phyloP scores from a whole-genome alignment of 257 asterid genomes.

The Ballota nigra region DNA sequence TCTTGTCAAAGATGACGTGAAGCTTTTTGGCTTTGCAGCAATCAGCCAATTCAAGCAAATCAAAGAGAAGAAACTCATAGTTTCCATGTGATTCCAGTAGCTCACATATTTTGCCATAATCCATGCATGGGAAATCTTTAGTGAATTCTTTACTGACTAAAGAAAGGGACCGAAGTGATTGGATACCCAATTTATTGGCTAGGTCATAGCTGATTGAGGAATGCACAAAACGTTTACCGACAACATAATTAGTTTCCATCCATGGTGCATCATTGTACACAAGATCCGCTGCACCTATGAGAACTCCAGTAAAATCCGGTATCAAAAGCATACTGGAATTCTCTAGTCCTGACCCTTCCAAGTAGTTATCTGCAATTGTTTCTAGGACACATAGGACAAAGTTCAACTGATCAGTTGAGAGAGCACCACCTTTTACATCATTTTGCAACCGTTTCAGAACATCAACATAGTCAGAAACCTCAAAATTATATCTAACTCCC shows the following conservation, averaged over 20 bases:
- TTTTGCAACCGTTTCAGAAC: constrained; percentile 64
- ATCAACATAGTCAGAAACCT: constrained; percentile 60
- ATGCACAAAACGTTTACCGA: constrained; percentile 79
- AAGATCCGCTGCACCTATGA: constrained; percentile 60
- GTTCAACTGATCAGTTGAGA: constrained; percentile 75
- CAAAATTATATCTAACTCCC: constrained; percentile 80
- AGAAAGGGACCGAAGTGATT: constrained; percentile 83
- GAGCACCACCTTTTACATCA: constrained; percentile 61
- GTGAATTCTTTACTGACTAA: constrained; percentile 85
- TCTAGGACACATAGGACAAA: constrained; percentile 84
- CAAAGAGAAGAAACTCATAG: constrained; percentile 78
- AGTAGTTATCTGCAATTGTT: constrained; percentile 63
- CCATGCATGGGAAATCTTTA: constrained; percentile 94
- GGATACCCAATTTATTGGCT: constrained; percentile 79
- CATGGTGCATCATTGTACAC: constrained; percentile 97
- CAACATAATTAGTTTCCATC: constrained; percentile 66
- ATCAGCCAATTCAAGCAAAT: constrained; percentile 93
- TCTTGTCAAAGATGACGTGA: constrained; percentile 86
- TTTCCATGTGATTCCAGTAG: constrained; percentile 68
- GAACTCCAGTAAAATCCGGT: constrained; percentile 91
- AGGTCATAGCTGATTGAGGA: constrained; percentile 70
- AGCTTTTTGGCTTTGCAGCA: constrained; percentile 92
- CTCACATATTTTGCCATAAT: constrained; percentile 71
- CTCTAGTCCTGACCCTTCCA: constrained; percentile 50
- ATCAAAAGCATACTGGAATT: constrained; percentile 43